These are phyloP conservation scores for Pichia cabralensis DNA, from an alignment of 805 yeast species.

Conservation along the genomic window DNA sequence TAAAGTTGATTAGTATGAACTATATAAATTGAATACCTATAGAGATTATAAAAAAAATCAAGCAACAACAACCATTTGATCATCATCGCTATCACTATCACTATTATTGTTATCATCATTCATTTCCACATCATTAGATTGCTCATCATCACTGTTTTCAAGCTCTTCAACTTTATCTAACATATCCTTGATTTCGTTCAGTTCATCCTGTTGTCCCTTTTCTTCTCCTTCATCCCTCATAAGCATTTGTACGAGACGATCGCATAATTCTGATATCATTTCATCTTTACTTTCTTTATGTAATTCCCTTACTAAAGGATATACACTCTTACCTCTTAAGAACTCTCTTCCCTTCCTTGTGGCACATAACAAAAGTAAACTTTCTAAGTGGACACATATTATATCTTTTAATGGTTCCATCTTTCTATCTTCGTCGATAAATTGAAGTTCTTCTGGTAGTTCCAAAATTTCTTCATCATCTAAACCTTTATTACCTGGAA, in stretches of 20 bases:
- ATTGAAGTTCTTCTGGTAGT: conserved; percentile 81
- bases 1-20: too few species aligned
- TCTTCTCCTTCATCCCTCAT: conserved; percentile 79
- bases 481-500: conserved; percentile 45
- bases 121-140: conserved; percentile 4
- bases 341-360: conserved; percentile 64
- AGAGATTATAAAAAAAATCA: not conserved
- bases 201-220: conserved; percentile 40
- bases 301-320: conserved; percentile 77
- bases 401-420: conserved; percentile 67
- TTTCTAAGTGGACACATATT: conserved; percentile 65
- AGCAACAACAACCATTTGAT: conserved; percentile 10
- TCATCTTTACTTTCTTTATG: conserved; percentile 46
- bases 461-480: conserved; percentile 78
- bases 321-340: conserved; percentile 73
- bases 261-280: conserved; percentile 57
- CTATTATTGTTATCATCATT: conserved; percentile 7
- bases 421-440: conserved; percentile 61
- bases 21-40: too few species aligned
- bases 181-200: conserved; percentile 38
- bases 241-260: conserved; percentile 77
- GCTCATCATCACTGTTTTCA: conserved; percentile 4
- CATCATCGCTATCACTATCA: conserved; percentile 12
- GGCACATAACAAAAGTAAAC: conserved; percentile 69
- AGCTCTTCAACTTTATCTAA: conserved; percentile 23